Base-by-base conservation (phyloP, 73 alveolate species). In the Tetrahymena borealis region DNA sequence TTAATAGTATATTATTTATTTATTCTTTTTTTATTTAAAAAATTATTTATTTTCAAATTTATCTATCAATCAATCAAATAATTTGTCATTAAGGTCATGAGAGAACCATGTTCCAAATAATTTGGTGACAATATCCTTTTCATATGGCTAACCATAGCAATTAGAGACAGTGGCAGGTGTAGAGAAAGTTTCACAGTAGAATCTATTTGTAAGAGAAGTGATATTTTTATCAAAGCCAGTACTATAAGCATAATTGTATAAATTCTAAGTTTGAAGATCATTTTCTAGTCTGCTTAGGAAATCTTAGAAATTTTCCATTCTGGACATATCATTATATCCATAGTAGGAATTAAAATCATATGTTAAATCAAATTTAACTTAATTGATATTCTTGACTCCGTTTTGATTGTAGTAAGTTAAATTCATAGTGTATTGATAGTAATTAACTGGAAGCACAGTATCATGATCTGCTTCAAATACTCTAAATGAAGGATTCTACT, bases 361-460 rank as follows among this genome's bases (percentile, higher is more conserved):
- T 24, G 85, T 60, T 35, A 24, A 24, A 15, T 18, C 85, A 60
- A 60, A 60, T 60, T 24, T n/a, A 5, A 60, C 85, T 18, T 60
- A 24, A 60, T 60, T 60, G 39, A 41, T 32, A 33, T 91, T 93
- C 40, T 40, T 90, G 11, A 38, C 31, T 40, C 92, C 92, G 20
- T 79, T 39, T 32, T 39, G 31, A 90, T 93, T 93, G 32, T 79
- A 79, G 37, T 93, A 79, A 85, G 90, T 43, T 39, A 93, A 37
- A 16, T 93, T 90, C 40, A 93, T 38, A 3, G 93, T 43, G 79
- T 93, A 93, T 33, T 93, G 85, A 42, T 13, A 33, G 38, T 93
- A 93, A 35, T 93, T 93, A 7, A 79, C 3, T 4, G 95, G 95
- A n/a, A 39, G 40, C 93, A 93, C 33, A 2, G 95, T 93, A 35